phyloP scores from a whole-genome alignment of 2,329 filamentous ascomycete species.

The Boeremia lycopersici region DNA sequence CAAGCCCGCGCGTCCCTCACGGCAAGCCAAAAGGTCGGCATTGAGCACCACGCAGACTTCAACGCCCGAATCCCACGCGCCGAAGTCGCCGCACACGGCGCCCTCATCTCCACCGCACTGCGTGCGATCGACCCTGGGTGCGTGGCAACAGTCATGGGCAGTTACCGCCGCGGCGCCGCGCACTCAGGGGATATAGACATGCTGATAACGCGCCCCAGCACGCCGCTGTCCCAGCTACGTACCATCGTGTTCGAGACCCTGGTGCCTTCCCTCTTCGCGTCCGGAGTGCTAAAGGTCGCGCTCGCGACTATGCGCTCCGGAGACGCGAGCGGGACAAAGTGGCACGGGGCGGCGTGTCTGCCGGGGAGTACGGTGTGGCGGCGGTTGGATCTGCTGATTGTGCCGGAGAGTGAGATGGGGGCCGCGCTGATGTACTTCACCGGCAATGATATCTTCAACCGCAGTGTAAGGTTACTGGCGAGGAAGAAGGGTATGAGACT shows the following conservation, averaged over 20 bases:
- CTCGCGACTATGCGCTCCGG: conserved; percentile 65
- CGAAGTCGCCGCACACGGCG: conserved; percentile 75
- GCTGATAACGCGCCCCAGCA: conserved; percentile 74
- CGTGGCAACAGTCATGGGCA: conserved; percentile 78
- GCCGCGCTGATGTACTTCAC: conserved; percentile 95
- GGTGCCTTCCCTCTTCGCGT: conserved; percentile 63
- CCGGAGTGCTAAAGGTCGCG: conserved; percentile 71
- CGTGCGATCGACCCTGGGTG: conserved; percentile 66
- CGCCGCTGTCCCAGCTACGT: conserved; percentile 60
- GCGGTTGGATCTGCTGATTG: conserved; percentile 82
- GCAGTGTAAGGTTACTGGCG: conserved; percentile 80
- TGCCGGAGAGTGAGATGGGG: conserved; percentile 78
- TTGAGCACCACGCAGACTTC: conserved; percentile 82
- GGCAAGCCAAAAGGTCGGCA: conserved; percentile 72
- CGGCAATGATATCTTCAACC: conserved; percentile 92
- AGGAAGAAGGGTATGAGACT: conserved; percentile 81
- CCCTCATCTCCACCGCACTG: conserved; percentile 66
- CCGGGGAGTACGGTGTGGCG: conserved; percentile 69
- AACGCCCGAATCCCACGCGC: conserved; percentile 75
- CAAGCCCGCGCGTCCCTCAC: conserved; percentile 65
- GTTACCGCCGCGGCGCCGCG: conserved; percentile 78
- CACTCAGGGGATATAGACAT: conserved; percentile 84
- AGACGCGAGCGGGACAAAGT: conserved; percentile 70
- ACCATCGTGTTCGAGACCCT: conserved; percentile 67
- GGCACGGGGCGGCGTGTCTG: conserved; percentile 83